Percentiles rank a stretch among this genome's conserved stretches.
Evolutionary conservation across 345 rosid genomes (phyloP).

Genomic region (Populus alba): DNA sequence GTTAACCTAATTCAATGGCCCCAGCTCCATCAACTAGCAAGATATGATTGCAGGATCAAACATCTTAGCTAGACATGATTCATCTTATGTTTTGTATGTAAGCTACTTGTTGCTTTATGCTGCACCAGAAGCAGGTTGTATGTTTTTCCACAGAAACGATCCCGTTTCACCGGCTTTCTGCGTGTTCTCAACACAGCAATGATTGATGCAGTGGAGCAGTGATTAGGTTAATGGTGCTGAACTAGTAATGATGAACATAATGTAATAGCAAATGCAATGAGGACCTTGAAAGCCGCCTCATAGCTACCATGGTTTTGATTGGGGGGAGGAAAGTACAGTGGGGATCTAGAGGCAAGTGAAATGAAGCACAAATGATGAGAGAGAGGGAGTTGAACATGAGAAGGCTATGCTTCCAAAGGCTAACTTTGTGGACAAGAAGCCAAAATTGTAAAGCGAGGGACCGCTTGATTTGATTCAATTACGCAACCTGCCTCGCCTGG

Average conservation of each 20-base stretch:
- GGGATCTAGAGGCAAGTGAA: not conserved
- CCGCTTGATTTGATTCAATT: constrained; percentile 20
- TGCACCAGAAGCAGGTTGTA: not conserved
- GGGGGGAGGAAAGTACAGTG: not conserved
- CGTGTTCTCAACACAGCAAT: not conserved
- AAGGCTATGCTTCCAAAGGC: constrained; percentile 24
- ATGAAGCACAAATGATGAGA: not conserved
- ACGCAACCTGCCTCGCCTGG: constrained; percentile 22
- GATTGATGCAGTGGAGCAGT: not conserved
- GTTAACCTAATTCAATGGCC: not conserved
- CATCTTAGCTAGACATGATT: not conserved
- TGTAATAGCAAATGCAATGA: constrained; percentile 10
- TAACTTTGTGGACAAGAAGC: constrained; percentile 34
- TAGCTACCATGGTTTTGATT: not conserved
- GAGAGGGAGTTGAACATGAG: not conserved
- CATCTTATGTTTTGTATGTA: not conserved
- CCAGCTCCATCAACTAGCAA: not conserved
- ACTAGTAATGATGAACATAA: constrained; percentile 19
- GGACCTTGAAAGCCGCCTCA: constrained; percentile 34
- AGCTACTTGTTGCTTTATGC: not conserved
- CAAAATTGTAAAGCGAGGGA: constrained; percentile 22
- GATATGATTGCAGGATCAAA: not conserved
- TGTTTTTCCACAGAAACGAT: not conserved
- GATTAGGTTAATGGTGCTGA: not conserved
- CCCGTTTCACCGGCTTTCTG: not conserved